Base-by-base conservation (phyloP, 129 eudicot species). In the Apium graveolens region DNA sequence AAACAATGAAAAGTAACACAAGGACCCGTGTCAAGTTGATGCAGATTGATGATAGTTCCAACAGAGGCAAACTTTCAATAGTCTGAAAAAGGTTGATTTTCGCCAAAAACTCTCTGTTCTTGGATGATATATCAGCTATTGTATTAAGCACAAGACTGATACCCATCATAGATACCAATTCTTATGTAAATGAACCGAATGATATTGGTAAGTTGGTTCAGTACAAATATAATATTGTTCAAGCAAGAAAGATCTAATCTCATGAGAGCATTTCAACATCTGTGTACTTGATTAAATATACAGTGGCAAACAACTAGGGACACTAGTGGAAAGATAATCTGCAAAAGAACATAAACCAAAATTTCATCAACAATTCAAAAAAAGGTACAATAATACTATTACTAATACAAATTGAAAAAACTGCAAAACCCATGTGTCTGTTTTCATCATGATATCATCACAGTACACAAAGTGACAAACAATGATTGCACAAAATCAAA, bases 11-110 rank as follows among this genome's bases (percentile, higher is more conserved):
- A n/a, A 91, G 39, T 17, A 89, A 87, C 18, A 87, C 72, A 21
- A 91, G 83, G 41, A 91, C 78, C 68, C 90, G 78, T 46, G 88
- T 78, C 81, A 88, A 85, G 88, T 95, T 91, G 74, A 95, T 53
- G 80, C 86, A 88, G 81, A 83, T 78, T 29, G 92, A 86, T 34
- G 84, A 78, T 39, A 88, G 45, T 75, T 95, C 97, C 86, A 91
- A 82, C 26, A 81, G 35, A 73, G 87, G 83, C 44, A 90, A 69
- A 5, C 79, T 85, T 29, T 60, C 68, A 65, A 85, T 72, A 46
- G 77, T 74, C 69, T 31, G 60, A 49, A 79, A 44, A 42, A 73
- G 81, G 49, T 72, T 38, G 76, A 18, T 42, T 26, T 43, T 43
- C 37, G 38, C 76, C 57, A 5, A 11, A 73, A 43, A 73, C 5